Percentiles rank a stretch among this genome's conserved stretches.
Conservation (phyloP, 2,329 filamentous ascomycete genomes). For the Talaromyces amestolkiae region DNA sequence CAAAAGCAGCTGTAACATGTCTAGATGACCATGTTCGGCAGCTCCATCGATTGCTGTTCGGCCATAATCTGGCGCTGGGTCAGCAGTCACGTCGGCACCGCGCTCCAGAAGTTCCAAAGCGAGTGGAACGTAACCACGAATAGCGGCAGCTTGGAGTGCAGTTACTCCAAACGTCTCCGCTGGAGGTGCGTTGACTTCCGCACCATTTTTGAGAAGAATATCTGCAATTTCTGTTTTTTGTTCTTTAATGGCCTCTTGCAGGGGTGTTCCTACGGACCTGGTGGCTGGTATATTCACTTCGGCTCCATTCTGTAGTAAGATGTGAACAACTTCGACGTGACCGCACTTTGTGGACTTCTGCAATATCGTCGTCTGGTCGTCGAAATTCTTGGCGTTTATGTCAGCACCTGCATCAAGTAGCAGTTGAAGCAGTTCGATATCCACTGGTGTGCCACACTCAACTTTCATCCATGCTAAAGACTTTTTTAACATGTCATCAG, state of each 20-base stretch:
- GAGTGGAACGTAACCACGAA: background rate
- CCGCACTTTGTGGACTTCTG: no score
- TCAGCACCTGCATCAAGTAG: no score
- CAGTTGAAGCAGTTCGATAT: no score
- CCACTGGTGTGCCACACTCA: no score
- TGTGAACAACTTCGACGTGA: no score
- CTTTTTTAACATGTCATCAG: no score
- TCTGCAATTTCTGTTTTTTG: background rate
- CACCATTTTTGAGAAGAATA: slow-evolving; percentile 1
- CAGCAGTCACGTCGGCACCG: slow-evolving; percentile 23
- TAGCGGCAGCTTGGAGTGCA: slow-evolving; percentile 6
- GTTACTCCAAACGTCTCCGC: background rate
- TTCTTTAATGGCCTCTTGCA: background rate
- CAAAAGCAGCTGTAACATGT: slow-evolving; percentile 30
- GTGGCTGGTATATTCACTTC: background rate
- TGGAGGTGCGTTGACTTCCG: background rate
- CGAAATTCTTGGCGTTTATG: no score
- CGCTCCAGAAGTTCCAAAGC: slow-evolving; percentile 19
- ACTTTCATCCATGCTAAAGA: no score
- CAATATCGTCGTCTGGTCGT: no score
- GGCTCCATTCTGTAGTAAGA: no score
- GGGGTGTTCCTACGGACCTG: background rate
- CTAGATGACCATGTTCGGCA: slow-evolving; percentile 27
- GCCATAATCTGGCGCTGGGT: slow-evolving; percentile 18
- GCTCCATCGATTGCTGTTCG: slow-evolving; percentile 29